Conservation (phyloP, 2,329 filamentous ascomycete species). For the Scolecobasidium constrictum region DNA sequence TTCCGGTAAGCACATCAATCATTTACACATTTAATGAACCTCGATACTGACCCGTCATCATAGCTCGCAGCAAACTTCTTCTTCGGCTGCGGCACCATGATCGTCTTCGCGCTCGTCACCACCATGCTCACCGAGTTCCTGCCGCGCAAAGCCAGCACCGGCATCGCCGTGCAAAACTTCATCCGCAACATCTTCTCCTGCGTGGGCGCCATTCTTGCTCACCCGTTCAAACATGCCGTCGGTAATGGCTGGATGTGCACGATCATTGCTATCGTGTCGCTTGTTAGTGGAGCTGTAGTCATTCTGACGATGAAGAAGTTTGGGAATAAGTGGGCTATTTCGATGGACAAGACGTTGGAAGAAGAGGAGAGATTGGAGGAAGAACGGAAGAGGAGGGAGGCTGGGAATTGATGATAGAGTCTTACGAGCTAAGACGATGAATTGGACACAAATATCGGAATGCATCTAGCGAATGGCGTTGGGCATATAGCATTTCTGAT, state of each 20-base stretch:
- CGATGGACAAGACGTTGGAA: conserved; percentile 38
- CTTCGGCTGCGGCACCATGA: conserved; percentile 28
- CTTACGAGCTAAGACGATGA: too few relatives aligned
- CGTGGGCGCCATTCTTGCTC: conserved; percentile 24
- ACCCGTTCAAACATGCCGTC: conserved; percentile 23
- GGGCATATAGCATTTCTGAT: too few relatives aligned
- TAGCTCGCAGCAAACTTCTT: conserved; percentile 28
- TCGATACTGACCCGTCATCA: background rate
- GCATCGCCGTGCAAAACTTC: conserved; percentile 30
- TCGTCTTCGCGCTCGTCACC: conserved; percentile 25
- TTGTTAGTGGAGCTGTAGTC: conserved; percentile 38
- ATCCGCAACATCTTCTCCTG: conserved; percentile 26
- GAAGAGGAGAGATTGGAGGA: too few relatives aligned
- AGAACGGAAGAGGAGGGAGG: too few relatives aligned
- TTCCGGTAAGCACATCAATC: conserved; percentile 14
- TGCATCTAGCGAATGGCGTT: too few relatives aligned
- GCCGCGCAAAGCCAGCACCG: conserved; percentile 23
- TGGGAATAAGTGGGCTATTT: conserved; percentile 50
- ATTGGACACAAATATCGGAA: too few relatives aligned
- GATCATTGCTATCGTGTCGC: conserved; percentile 31
- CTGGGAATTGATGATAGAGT: too few relatives aligned
- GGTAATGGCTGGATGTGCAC: conserved; percentile 30
- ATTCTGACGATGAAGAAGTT: conserved; percentile 52
- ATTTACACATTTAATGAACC: background rate
- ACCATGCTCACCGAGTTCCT: conserved; percentile 32